Evolutionary conservation across 2,329 filamentous ascomycete genomes (phyloP).

Genomic region (Phyllosticta capitalensis): DNA sequence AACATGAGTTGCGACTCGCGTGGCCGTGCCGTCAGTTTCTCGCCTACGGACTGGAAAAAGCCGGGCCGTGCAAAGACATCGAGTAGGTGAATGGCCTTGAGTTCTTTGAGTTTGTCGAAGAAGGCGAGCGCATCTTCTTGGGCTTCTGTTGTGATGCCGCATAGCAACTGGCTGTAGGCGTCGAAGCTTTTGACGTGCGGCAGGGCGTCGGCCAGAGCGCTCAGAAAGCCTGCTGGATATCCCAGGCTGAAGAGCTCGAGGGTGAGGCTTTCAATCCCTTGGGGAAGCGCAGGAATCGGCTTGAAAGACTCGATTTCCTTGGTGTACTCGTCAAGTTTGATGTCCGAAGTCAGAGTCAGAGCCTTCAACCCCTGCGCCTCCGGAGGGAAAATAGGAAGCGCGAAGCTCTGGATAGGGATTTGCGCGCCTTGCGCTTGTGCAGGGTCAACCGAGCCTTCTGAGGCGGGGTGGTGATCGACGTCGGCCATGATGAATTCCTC

Average conservation of each 20-base stretch:
- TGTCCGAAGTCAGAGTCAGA: conserved; percentile 40
- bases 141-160: conserved; percentile 31
- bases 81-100: conserved; percentile 38
- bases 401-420: conserved; percentile 37
- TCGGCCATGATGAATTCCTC: not conserved
- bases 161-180: conserved; percentile 38
- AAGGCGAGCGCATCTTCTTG: conserved; percentile 33
- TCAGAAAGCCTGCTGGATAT: conserved; percentile 37
- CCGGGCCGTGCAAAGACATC: conserved; percentile 36
- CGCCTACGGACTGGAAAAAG: conserved; percentile 28
- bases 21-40: conserved; percentile 11
- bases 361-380: conserved; percentile 35
- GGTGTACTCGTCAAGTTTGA: conserved; percentile 39
- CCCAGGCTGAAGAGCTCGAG: conserved; percentile 42
- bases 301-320: conserved; percentile 23
- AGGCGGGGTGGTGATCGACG: conserved; percentile 1
- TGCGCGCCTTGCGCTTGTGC: conserved; percentile 34
- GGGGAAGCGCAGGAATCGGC: conserved; percentile 22
- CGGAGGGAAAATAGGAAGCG: conserved; percentile 35
- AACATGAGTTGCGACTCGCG: conserved; percentile 29
- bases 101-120: conserved; percentile 26
- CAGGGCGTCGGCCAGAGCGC: conserved; percentile 28
- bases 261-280: conserved; percentile 33
- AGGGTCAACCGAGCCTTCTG: conserved; percentile 10
- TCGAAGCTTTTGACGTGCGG: conserved; percentile 35